These are phyloP conservation scores for Corynascus novoguineensis DNA, from an alignment of 495 filamentous ascomycete species.

Conservation along the genomic window DNA sequence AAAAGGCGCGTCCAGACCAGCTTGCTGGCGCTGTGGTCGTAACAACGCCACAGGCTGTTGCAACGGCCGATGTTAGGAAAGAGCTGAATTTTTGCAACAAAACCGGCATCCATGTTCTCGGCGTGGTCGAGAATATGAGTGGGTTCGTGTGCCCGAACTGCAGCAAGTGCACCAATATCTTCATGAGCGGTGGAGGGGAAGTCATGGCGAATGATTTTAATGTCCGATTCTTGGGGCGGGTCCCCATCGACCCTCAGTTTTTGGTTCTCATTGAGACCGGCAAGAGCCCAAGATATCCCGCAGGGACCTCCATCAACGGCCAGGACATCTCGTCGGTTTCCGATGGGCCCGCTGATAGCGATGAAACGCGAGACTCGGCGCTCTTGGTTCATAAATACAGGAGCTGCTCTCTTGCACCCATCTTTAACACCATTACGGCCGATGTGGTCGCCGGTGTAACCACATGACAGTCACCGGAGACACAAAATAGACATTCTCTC, in stretches of 20 bases:
- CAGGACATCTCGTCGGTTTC: slow-evolving; percentile 36
- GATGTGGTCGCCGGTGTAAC: slow-evolving; percentile 21
- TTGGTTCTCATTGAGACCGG: slow-evolving; percentile 51
- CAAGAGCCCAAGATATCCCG: slow-evolving; percentile 44
- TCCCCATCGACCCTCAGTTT: slow-evolving; percentile 80
- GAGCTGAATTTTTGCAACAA: slow-evolving; percentile 95
- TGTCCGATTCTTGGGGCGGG: slow-evolving; percentile 76
- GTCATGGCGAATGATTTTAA: slow-evolving; percentile 83
- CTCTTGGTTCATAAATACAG: slow-evolving; percentile 72
- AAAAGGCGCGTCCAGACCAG: slow-evolving; percentile 54
- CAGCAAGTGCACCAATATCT: slow-evolving; percentile 87
- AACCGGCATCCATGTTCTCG: slow-evolving; percentile 72
- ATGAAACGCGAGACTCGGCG: slow-evolving; percentile 45
- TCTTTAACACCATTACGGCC: slow-evolving; percentile 60
- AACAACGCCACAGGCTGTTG: slow-evolving; percentile 91
- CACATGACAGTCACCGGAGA: not conserved
- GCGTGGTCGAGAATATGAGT: slow-evolving; percentile 96
- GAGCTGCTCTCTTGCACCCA: slow-evolving; percentile 64
- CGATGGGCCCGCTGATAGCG: not conserved
- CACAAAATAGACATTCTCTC: no score
- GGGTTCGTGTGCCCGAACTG: slow-evolving; percentile 96
- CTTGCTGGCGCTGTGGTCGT: slow-evolving; percentile 82
- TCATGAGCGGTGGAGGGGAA: slow-evolving; percentile 81
- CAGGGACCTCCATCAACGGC: slow-evolving; percentile 45
- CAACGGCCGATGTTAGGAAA: slow-evolving; percentile 89